Evolutionary conservation across 2,329 filamentous ascomycete genomes (phyloP), one percentile per base, ranked within the genome.

Genomic region (Rhytidhysteron rufulum): DNA sequence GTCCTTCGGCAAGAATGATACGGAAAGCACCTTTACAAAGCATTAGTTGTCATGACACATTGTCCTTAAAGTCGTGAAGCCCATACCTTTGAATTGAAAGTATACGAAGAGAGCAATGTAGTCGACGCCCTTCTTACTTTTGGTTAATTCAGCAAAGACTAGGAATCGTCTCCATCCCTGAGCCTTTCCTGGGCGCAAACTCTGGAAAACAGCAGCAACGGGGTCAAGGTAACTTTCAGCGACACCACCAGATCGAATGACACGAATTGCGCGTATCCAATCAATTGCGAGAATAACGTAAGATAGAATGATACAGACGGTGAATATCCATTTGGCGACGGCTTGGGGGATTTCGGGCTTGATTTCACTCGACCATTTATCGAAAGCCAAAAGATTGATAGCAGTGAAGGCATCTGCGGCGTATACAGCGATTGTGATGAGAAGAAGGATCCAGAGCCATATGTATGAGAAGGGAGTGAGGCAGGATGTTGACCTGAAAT

Each of bases 311-410:
- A 98, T 97, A 63, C 90, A 95, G 41, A 81, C 79, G 20, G 88
- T 85, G 63, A 97, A 98, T 62, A 98, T 90, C 89, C 90, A 96
- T 70, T 93, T 94, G 10, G 88, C 86, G 39, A 91, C 78, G 35
- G 80, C 71, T 57, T 94, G 81, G 3, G 82, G 78, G 49, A 97
- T 85, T 30, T 79, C 77, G 2, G 89, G 89, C 53, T 88, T 70
- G 53, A 97, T 85, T 51, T 87, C 77, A 39, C 86, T 88, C 1
- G 88, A 87, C 90, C 90, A 97, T 44, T 81, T 81, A 69, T 94
- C 81, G 69, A 95, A 96, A 41, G 79, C 86, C 37, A 98, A 78
- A 30, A 98, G 75, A 48, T 95, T 94, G 68, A 96, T 79, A 47
- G 90, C 90, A 4, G 90, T 96, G 62, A 96, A 97, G 45, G 83